These are phyloP conservation scores for Rheum nobile DNA, from an alignment of 148 eudicot genomes.

Conservation along the genomic window DNA sequence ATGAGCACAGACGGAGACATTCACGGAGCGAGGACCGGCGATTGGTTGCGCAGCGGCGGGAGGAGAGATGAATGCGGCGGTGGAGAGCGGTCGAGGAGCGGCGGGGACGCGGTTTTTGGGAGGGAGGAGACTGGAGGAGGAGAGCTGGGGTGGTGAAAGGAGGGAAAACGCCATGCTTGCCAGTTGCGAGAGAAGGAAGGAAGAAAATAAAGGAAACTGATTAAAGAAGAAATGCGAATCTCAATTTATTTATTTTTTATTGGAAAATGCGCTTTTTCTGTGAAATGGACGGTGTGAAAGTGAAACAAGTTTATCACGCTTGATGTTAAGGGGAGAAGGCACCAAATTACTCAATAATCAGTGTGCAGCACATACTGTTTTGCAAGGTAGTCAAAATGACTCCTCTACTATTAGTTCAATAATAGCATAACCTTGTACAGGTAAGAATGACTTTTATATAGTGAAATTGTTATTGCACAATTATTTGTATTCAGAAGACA, in stretches of 20 bases:
- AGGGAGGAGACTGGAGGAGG: neutral
- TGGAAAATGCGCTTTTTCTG: neutral
- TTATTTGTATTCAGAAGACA: too few species aligned
- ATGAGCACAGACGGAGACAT: neutral
- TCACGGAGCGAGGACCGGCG: neutral
- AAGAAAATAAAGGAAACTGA: neutral
- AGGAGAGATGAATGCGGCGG: slow-evolving; percentile 1
- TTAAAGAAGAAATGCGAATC: neutral
- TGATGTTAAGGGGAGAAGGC: neutral
- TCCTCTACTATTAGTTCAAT: too few species aligned
- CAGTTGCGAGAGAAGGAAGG: neutral
- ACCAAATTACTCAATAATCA: neutral
- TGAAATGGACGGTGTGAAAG: neutral
- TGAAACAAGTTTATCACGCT: neutral
- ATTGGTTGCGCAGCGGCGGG: neutral
- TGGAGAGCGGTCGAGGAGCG: neutral
- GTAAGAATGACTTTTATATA: too few species aligned
- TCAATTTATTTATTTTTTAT: neutral
- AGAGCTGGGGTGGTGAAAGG: slow-evolving; percentile 5
- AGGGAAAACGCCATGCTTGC: slow-evolving; percentile 8
- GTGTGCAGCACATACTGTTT: neutral
- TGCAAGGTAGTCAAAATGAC: too few species aligned
- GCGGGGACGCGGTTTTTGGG: neutral
- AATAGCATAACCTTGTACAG: too few species aligned
- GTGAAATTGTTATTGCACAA: too few species aligned